Base-by-base conservation (phyloP, 331 rosid genomes). In the Acacia pycnantha region DNA sequence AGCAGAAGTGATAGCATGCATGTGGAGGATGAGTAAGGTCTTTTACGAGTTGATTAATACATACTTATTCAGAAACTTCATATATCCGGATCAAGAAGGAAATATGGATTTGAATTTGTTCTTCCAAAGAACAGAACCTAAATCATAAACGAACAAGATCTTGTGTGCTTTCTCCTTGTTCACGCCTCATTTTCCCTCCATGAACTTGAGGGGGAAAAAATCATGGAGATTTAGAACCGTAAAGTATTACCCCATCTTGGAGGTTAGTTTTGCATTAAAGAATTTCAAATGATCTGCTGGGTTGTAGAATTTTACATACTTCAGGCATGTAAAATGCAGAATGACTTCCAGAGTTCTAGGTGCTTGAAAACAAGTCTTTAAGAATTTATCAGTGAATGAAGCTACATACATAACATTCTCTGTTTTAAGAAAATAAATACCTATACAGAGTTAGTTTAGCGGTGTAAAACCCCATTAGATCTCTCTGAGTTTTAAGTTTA, bases 321-420 rank as follows among this genome's bases (percentile, higher is more conserved):
- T 47, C 10, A n/a, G 68, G 37, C 46, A 50, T 33, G 56, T 22
- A 8, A 51, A 70, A 27, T 46, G 27, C n/a, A 37, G 26, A 73
- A 73, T 22, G 44, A 21, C 37, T 51, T 37, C 4, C 27, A 12
- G 41, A 15, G 21, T 51, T 26, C 4, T 40, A 12, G 41, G n/a
- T 31, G 26, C 40, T 35, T 70, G 50, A 3, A 13, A 59, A 11
- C 9, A 70, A 21, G 75, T 40, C 70, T 2, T 66, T 0, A 22
- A 74, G 68, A 74, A 31, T 79, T 79, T 29, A 56, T 56, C 24
- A 44, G 22, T 40, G 47, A 79, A 74, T 46, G 74, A 67, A 75
- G 87, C 81, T 73, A 79, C 61, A 56, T 58, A 67, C 15, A 67
- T 33, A 21, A 79, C 74, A 79, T 79, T 79, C 74, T 74, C 40